A percentile compares a stretch with the other conserved stretches of the same genome.
Conservation (phyloP, 441 rosid species). For the Jatropha multifida region DNA sequence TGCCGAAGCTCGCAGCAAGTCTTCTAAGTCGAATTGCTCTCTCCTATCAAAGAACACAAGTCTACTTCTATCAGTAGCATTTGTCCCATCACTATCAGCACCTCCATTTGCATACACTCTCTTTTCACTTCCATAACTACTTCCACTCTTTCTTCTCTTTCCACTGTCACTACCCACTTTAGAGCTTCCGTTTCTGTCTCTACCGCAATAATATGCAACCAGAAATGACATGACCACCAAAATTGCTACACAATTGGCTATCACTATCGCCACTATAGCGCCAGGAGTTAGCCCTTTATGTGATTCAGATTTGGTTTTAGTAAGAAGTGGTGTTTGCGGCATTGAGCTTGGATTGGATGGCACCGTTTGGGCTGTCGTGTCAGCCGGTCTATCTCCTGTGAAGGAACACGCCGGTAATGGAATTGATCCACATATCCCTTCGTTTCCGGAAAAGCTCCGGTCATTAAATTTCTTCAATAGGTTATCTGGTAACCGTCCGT, state of each 20-base stretch:
- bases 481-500: slow-evolving; percentile 57
- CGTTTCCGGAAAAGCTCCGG: slow-evolving; percentile 68
- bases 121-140: slow-evolving; percentile 55
- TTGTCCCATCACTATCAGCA: slow-evolving; percentile 71
- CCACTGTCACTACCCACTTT: slow-evolving; percentile 41
- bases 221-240: slow-evolving; percentile 56
- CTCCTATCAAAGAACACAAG: slow-evolving; percentile 81
- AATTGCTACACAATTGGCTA: slow-evolving; percentile 60
- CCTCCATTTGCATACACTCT: slow-evolving; percentile 53
- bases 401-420: slow-evolving; percentile 60
- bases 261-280: slow-evolving; percentile 57
- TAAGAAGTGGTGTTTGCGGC: slow-evolving; percentile 49
- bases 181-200: slow-evolving; percentile 37
- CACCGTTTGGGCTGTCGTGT: slow-evolving; percentile 36
- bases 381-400: slow-evolving; percentile 20
- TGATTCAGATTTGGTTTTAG: slow-evolving; percentile 19
- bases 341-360: slow-evolving; percentile 75
- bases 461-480: slow-evolving; percentile 54
- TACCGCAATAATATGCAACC: slow-evolving; percentile 64
- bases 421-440: slow-evolving; percentile 66
- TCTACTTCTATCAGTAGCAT: slow-evolving; percentile 59
- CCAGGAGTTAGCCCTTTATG: slow-evolving; percentile 54
- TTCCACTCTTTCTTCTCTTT: slow-evolving; percentile 53
- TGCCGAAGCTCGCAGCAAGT: slow-evolving; percentile 82
- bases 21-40: slow-evolving; percentile 83